phyloP scores from a whole-genome alignment of 2,329 filamentous ascomycete genomes.

The Lojkania enalia region DNA sequence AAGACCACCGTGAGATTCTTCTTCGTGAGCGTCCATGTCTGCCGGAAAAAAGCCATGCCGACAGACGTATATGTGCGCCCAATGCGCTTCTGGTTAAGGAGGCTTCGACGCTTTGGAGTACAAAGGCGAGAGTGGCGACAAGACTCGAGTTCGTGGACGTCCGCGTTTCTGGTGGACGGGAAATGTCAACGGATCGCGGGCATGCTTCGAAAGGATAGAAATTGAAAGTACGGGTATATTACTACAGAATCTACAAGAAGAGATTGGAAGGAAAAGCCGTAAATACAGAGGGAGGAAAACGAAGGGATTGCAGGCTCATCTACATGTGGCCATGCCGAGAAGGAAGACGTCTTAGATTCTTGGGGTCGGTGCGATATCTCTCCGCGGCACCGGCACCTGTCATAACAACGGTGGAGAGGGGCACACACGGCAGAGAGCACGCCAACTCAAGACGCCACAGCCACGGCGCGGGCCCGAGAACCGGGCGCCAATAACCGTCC shows the following conservation, averaged over 20 bases:
- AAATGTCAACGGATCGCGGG: neutral
- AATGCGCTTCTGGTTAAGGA: neutral
- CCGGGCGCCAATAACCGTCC: neutral
- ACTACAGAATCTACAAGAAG: neutral
- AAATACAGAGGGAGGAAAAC: neutral
- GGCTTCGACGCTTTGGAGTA: neutral
- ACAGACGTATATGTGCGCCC: neutral
- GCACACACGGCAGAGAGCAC: neutral
- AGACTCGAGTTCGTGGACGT: neutral
- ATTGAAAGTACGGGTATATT: neutral
- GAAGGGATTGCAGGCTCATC: neutral
- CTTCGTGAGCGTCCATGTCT: conserved; percentile 60
- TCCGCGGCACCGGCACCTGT: neutral
- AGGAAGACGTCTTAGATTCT: conserved; percentile 1
- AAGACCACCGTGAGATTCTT: conserved; percentile 62
- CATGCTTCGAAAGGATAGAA: neutral
- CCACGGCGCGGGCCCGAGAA: neutral
- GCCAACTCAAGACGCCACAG: neutral
- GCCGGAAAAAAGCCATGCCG: conserved; percentile 47
- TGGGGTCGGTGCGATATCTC: neutral
- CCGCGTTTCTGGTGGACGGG: neutral
- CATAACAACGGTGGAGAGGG: conserved; percentile 1
- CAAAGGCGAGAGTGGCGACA: neutral
- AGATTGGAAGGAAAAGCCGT: neutral
- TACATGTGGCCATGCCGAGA: neutral